A percentile compares a stretch with the other conserved stretches of the same genome.
phyloP scores from a whole-genome alignment of 2,329 filamentous ascomycete genomes.

The Arthrobotrys entomopaga region DNA sequence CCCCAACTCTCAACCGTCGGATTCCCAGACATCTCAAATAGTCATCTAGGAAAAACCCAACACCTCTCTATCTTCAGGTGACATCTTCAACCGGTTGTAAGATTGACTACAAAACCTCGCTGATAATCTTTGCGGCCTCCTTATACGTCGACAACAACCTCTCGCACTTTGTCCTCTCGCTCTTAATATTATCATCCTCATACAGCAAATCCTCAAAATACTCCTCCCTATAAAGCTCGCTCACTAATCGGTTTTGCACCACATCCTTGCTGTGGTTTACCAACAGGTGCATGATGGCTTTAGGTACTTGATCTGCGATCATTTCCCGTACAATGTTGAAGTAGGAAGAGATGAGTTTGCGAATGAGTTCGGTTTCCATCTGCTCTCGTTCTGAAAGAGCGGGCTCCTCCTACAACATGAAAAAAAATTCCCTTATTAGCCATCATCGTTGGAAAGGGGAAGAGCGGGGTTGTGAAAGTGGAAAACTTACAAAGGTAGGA shows the following conservation, averaged over 20 bases:
- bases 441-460: neutral
- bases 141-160: conserved; percentile 93
- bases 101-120: conserved; percentile 83
- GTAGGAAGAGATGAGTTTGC: conserved; percentile 95
- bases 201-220: conserved; percentile 93
- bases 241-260: conserved; percentile 95
- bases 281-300: conserved; percentile 97
- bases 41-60: no score
- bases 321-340: conserved; percentile 99
- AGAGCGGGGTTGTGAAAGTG: neutral
- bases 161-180: conserved; percentile 98
- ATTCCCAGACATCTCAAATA: conserved; percentile 5
- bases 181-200: conserved; percentile 97
- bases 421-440: neutral
- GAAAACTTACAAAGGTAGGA: conserved; percentile 49
- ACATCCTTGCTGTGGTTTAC: conserved; percentile 99
- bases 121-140: conserved; percentile 97
- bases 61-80: no score
- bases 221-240: conserved; percentile 90
- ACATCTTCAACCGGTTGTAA: no score
- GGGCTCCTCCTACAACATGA: conserved; percentile 70
- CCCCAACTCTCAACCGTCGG: conserved; percentile 23
- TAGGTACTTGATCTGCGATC: conserved; percentile 98
- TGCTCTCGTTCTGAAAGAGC: conserved; percentile 94
- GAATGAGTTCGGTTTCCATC: conserved; percentile 96